Evolutionary conservation across 148 eudicot species (phyloP), one percentile per base, ranked within the genome.

Genomic region (Camellia granthamiana): DNA sequence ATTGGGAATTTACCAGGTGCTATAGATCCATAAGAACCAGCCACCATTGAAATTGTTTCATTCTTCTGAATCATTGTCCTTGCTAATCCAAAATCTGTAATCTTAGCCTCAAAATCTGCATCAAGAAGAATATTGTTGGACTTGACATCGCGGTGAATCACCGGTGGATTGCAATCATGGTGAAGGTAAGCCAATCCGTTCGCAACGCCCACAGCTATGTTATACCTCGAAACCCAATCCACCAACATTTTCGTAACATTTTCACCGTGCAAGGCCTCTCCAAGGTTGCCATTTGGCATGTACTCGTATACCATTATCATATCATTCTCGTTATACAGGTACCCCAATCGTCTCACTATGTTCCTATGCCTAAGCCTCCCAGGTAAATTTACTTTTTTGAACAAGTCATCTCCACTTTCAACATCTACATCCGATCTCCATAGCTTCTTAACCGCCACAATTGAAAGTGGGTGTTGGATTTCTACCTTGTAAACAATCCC

Each of bases 21-120:
- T 38, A 96, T 92, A 84, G 94, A 96, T 58, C 99, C 99, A 80
- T 91, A 92, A 52, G 99, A 96, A 61, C 99, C 99, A 0, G 98
- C 99, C 44, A 96, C 92, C 91, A 89, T 84, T 18, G 99, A 91
- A 77, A 92, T 90, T 0, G 99, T 91, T 79, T 96, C 92, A 42
- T 90, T 89, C 89, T 92, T 94, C 84, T 75, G 83, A 71, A 86
- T 69, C 93, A 94, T 90, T 84, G 86, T 88, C 80, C 81, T 93
- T 4, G 99, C 99, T 80, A 96, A 65, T 59, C 99, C 99, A 46
- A 96, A 93, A 86, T 96, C 99, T 0, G 99, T 97, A 14, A 96
- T 86, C 76, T 94, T 86, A 61, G 99, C 98, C 68, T 94, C 94
- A 54, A 93, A 88, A 67, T 92, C 87, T 0, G 84, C 88, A 83